Conservation (phyloP, 495 filamentous ascomycete genomes). For the Elasticomyces elasticus region DNA sequence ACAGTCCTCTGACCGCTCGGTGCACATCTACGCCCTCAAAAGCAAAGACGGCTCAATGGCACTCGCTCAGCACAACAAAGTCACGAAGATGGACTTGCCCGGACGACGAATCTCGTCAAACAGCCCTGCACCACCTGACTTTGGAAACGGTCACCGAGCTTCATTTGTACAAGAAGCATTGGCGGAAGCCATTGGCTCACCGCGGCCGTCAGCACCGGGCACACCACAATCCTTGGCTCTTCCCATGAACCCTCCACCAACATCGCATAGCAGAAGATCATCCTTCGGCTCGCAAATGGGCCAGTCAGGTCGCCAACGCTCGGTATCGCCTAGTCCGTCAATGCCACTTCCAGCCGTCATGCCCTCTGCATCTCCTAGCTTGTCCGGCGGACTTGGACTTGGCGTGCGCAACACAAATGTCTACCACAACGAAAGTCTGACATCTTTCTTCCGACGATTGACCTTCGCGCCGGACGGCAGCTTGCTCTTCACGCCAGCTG, state of each 20-base stretch:
- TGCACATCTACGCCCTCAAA: slow-evolving; percentile 91
- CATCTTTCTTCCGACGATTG: slow-evolving; percentile 90
- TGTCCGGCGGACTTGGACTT: slow-evolving; percentile 45
- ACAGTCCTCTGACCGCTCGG: slow-evolving; percentile 93
- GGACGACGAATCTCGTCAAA: slow-evolving; percentile 78
- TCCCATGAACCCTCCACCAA: slow-evolving; percentile 93
- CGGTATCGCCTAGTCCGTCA: slow-evolving; percentile 90
- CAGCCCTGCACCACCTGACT: slow-evolving; percentile 86
- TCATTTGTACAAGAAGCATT: slow-evolving; percentile 50
- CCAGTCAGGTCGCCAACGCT: slow-evolving; percentile 62
- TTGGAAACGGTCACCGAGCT: slow-evolving; percentile 38
- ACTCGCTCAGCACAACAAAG: slow-evolving; percentile 63
- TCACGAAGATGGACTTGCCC: slow-evolving; percentile 83
- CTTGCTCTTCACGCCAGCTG: slow-evolving; percentile 88
- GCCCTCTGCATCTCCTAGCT: slow-evolving; percentile 78
- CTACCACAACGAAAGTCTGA: slow-evolving; percentile 95
- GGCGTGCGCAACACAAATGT: slow-evolving; percentile 77
- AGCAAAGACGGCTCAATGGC: slow-evolving; percentile 95
- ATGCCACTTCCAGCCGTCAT: slow-evolving; percentile 94
- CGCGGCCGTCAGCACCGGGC: slow-evolving; percentile 84
- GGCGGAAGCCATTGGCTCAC: slow-evolving; percentile 59
- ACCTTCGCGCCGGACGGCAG: slow-evolving; percentile 95
- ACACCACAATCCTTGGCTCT: slow-evolving; percentile 81
- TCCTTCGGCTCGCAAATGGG: slow-evolving; percentile 75
- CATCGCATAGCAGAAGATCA: slow-evolving; percentile 84